Base-by-base conservation (phyloP, 2,329 filamentous ascomycete genomes). In the Ophiostoma tasmaniense region DNA sequence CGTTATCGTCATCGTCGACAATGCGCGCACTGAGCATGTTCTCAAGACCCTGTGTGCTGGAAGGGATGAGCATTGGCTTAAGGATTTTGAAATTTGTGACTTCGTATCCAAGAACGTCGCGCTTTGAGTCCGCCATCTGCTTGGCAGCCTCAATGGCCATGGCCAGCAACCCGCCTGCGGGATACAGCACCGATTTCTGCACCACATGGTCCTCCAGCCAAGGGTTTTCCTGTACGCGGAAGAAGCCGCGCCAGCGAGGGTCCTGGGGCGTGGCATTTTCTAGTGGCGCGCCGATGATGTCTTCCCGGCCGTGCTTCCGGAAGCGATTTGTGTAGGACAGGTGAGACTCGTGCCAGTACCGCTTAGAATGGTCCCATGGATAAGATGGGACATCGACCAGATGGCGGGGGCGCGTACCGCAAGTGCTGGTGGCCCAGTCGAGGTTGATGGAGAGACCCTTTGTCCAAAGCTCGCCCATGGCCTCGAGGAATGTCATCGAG, bases 171-270 rank as follows among this genome's bases (percentile, higher is more conserved):
- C 76, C 79, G 0, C 78, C 75, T 0, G 75, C 78, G 1, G 79
- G 79, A n/a, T 75, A 79, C 8, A 80, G 68, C 7, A 77, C 72
- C 71, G 55, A 77, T 67, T 73, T 76, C 35, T 77, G 74, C 35
- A 83, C 76, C 66, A 79, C 74, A 67, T 85, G 82, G 68, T 84
- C 80, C 0, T 74, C 74, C 5, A 84, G 71, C 83, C 83, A 85
- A 0, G 80, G 80, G 1, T 76, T 75, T 3, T 80, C 77, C 11
- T 79, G 75, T 0, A 80, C 67, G 0, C 77, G 76, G 11, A 83
- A 75, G 22, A 81, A 75, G 65, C 82, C 81, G 20, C 82, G 77
- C 83, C 83, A 85, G 10, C 73, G 69, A 2, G 77, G 76, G 2
- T 75, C 72, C 11, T 75, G 66, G 1, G 76, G 74, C 8, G 66